Conservation (phyloP, 331 rosid genomes). For the Acacia concinna region DNA sequence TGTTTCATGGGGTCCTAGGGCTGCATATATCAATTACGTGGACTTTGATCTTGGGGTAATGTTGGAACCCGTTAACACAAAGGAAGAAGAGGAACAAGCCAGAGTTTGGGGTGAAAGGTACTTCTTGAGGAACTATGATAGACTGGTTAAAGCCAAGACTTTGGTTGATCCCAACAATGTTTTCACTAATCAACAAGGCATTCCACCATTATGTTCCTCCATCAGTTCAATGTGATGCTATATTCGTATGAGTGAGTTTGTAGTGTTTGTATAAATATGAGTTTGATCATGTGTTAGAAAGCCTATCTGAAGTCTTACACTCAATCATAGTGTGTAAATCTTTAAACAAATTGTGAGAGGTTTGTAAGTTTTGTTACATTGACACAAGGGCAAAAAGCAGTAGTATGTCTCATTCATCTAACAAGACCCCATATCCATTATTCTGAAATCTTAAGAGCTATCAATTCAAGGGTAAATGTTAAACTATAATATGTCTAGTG, state of each 20-base stretch:
- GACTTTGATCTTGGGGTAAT: constrained; percentile 72
- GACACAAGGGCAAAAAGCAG: not conserved
- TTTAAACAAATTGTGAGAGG: not conserved
- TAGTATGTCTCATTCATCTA: not conserved
- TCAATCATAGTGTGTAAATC: not conserved
- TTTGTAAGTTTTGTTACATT: not conserved
- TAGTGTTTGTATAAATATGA: constrained; percentile 1
- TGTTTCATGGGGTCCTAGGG: constrained; percentile 78
- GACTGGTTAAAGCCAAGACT: constrained; percentile 68
- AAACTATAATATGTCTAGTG: no score
- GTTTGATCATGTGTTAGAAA: not conserved
- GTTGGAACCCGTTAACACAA: constrained; percentile 29
- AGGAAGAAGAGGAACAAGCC: constrained; percentile 42
- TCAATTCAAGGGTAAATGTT: no score
- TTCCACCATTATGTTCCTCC: constrained; percentile 48
- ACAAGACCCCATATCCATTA: not conserved
- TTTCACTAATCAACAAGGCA: constrained; percentile 68
- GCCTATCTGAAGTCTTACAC: not conserved
- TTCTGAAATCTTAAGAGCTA: not conserved
- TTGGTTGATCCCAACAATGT: constrained; percentile 61
- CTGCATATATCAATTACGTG: constrained; percentile 72
- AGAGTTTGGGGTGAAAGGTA: constrained; percentile 78
- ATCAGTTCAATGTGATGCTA: constrained; percentile 4
- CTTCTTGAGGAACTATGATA: constrained; percentile 68
- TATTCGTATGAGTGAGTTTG: not conserved